A percentile compares a stretch with the other conserved stretches of the same genome.
Evolutionary conservation across 768 basidiomycete species (phyloP).

Genomic region (Auricularia sp.): DNA sequence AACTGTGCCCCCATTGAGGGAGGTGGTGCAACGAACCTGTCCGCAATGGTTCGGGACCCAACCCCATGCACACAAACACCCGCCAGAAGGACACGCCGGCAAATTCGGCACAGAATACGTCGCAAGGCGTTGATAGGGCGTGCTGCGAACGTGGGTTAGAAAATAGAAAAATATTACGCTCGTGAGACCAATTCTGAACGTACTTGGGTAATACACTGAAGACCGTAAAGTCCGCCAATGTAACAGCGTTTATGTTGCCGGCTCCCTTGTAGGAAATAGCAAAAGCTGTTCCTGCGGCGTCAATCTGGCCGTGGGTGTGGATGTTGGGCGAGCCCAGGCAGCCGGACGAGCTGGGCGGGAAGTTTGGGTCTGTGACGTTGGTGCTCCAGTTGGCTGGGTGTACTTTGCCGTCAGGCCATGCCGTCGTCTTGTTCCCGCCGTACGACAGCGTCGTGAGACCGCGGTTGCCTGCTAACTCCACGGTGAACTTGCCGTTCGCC

Average conservation of each 20-base stretch:
- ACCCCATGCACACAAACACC: slow-evolving; percentile 6
- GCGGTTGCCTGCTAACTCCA: slow-evolving; percentile 1
- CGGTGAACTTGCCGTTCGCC: background rate
- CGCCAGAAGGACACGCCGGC: slow-evolving; percentile 5
- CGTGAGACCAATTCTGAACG: no score
- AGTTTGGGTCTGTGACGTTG: background rate
- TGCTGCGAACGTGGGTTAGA: background rate
- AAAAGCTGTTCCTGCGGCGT: slow-evolving; percentile 1
- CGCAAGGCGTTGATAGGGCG: slow-evolving; percentile 7
- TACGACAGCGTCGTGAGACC: slow-evolving; percentile 2
- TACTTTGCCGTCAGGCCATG: slow-evolving; percentile 1
- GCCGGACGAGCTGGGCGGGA: background rate
- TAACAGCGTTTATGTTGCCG: background rate
- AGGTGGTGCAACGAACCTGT: no score
- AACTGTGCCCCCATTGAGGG: background rate
- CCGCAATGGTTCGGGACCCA: slow-evolving; percentile 5
- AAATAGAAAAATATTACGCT: no score
- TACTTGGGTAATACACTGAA: slow-evolving; percentile 1
- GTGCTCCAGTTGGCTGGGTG: background rate
- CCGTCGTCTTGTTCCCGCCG: background rate
- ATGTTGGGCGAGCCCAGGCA: background rate
- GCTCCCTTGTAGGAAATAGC: slow-evolving; percentile 2
- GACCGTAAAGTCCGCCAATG: background rate
- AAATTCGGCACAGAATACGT: slow-evolving; percentile 3
- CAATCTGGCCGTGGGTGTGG: background rate